Evolutionary conservation across 192 early-diverging fungal species (phyloP).

Genomic region (Anaeromyces robustus): DNA sequence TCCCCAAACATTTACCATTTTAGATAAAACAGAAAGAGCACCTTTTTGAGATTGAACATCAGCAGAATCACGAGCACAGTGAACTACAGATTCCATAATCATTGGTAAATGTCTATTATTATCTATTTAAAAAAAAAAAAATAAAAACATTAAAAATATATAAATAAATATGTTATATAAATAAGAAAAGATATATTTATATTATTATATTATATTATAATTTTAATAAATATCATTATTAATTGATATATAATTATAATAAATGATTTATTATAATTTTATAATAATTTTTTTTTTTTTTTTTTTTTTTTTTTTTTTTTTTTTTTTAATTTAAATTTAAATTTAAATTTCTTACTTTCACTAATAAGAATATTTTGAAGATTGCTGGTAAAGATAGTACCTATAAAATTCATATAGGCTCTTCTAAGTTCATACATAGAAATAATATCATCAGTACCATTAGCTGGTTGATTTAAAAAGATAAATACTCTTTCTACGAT

Average conservation of each 20-base stretch:
- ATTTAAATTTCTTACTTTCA: slow-evolving; percentile 34
- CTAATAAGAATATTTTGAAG: slow-evolving; percentile 60
- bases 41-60: slow-evolving; percentile 47
- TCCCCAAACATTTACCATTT: slow-evolving; percentile 51
- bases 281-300: too few species aligned
- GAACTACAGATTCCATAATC: slow-evolving; percentile 49
- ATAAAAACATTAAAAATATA: too few species aligned
- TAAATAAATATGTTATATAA: too few species aligned
- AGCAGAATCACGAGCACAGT: slow-evolving; percentile 38
- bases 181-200: too few species aligned
- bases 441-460: slow-evolving; percentile 76
- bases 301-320: too few species aligned
- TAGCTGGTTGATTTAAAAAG: slow-evolving; percentile 64
- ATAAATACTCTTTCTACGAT: slow-evolving; percentile 67
- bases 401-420: slow-evolving; percentile 66
- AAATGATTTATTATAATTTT: too few species aligned
- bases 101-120: slow-evolving; percentile 43
- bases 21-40: slow-evolving; percentile 51
- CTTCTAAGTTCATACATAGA: slow-evolving; percentile 61
- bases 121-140: slow-evolving; percentile 12
- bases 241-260: too few species aligned
- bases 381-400: slow-evolving; percentile 60
- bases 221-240: slow-evolving; percentile 16
- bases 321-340: too few species aligned
- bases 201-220: slow-evolving; percentile 1